Percentiles rank a stretch among this genome's conserved stretches.
Conservation (phyloP, 2,329 filamentous ascomycete genomes). For the Exophiala xenobiotica region DNA sequence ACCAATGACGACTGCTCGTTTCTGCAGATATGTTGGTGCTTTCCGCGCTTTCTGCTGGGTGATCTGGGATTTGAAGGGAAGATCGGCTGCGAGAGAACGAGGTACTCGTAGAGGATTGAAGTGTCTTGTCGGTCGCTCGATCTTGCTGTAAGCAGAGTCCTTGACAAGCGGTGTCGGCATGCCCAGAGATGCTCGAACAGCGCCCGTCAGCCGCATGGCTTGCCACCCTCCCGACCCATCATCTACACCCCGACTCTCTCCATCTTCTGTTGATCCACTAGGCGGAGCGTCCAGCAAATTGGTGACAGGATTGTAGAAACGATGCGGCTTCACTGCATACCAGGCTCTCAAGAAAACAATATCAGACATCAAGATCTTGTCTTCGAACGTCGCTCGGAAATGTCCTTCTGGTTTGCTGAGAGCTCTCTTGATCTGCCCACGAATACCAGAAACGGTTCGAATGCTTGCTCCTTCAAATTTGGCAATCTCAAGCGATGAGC, state of each 20-base stretch:
- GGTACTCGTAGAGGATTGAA: constrained; percentile 66
- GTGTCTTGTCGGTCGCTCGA: constrained; percentile 62
- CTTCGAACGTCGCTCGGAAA: constrained; percentile 96
- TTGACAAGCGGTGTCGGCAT: constrained; percentile 75
- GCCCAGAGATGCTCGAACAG: constrained; percentile 75
- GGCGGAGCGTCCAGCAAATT: constrained; percentile 70
- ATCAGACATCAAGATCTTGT: constrained; percentile 95
- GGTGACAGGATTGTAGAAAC: constrained; percentile 95
- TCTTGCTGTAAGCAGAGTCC: constrained; percentile 78
- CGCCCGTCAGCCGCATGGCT: constrained; percentile 89
- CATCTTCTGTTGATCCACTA: constrained; percentile 29
- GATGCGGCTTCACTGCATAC: constrained; percentile 92
- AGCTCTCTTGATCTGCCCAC: constrained; percentile 95
- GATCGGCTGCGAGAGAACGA: constrained; percentile 63
- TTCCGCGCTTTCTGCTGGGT: constrained; percentile 75
- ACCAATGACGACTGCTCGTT: constrained; percentile 82
- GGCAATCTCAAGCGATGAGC: constrained; percentile 84
- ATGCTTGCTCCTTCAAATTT: constrained; percentile 97
- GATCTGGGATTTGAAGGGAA: constrained; percentile 93
- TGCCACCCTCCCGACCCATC: constrained; percentile 62
- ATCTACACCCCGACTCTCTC: constrained; percentile 20
- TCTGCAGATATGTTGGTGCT: constrained; percentile 86
- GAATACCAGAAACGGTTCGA: constrained; percentile 90
- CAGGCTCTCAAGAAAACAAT: constrained; percentile 95
- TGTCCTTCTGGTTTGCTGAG: constrained; percentile 90